Evolutionary conservation across 495 filamentous ascomycete genomes (phyloP).

Genomic region (Penicillium roqueforti): DNA sequence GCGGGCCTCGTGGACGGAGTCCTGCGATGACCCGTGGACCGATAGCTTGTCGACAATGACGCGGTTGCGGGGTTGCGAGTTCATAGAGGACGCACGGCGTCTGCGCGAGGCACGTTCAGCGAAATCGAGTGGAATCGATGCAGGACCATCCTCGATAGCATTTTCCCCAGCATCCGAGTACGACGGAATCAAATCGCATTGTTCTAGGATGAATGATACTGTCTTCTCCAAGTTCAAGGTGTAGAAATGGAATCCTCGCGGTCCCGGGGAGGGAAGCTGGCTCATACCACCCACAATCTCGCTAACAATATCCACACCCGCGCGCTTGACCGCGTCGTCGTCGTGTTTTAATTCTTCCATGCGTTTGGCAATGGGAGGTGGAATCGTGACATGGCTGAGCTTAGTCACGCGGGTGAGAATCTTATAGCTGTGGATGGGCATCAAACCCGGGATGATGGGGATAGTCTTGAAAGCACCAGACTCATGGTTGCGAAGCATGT

Average conservation of each 20-base stretch:
- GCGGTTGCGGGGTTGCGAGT: conserved; percentile 67
- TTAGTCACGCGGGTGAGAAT: conserved; percentile 95
- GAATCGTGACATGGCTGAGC: conserved; percentile 81
- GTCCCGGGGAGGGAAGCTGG: conserved; percentile 52
- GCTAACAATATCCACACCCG: conserved; percentile 50
- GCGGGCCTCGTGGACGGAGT: conserved; percentile 53
- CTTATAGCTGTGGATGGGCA: conserved; percentile 97
- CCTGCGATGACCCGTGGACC: conserved; percentile 33
- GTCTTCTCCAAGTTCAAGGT: conserved; percentile 96
- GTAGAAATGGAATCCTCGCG: conserved; percentile 92
- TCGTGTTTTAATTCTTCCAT: conserved; percentile 80
- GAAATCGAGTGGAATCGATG: conserved; percentile 34
- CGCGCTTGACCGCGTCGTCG: conserved; percentile 78
- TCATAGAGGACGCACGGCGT: conserved; percentile 49
- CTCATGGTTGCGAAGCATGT: conserved; percentile 70
- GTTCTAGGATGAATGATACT: conserved; percentile 86
- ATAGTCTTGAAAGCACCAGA: conserved; percentile 85
- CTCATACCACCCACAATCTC: conserved; percentile 54
- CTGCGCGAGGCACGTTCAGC: conserved; percentile 26
- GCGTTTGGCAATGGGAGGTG: conserved; percentile 59
- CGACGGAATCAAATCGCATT: conserved; percentile 73
- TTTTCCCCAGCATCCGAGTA: conserved; percentile 30
- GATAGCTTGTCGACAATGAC: conserved; percentile 65
- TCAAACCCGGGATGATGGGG: conserved; percentile 88
- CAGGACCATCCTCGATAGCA: conserved; percentile 43